Conservation (phyloP, 2,329 filamentous ascomycete genomes). For the Nothophoma quercina region DNA sequence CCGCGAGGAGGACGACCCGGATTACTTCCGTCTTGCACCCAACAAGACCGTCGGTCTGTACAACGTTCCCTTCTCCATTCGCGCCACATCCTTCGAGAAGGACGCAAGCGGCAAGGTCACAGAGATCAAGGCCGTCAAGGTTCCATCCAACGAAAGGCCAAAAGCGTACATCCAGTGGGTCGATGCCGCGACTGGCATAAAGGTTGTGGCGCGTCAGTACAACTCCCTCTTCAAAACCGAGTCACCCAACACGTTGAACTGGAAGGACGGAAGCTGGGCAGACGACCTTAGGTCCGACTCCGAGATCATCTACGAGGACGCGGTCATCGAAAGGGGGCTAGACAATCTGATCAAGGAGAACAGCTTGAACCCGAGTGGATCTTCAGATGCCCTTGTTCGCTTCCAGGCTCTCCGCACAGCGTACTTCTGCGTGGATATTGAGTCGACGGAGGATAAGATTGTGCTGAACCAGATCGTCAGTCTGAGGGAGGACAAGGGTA, state of each 20-base stretch:
- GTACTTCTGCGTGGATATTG: conserved; percentile 82
- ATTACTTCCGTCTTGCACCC: conserved; percentile 81
- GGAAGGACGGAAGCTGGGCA: conserved; percentile 78
- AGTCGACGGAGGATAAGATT: conserved; percentile 74
- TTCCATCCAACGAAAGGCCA: conserved; percentile 73
- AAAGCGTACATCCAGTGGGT: conserved; percentile 85
- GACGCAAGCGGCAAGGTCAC: conserved; percentile 71
- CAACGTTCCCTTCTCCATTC: conserved; percentile 74
- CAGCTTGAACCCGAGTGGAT: conserved; percentile 40
- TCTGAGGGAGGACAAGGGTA: conserved; percentile 76
- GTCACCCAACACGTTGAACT: conserved; percentile 74
- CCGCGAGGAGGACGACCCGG: conserved; percentile 72
- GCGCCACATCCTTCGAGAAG: conserved; percentile 71
- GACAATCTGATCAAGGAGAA: conserved; percentile 74
- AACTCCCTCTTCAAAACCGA: conserved; percentile 86
- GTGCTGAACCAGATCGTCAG: conserved; percentile 92
- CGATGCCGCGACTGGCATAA: conserved; percentile 68
- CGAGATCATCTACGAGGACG: conserved; percentile 78
- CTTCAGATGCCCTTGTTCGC: conserved; percentile 64
- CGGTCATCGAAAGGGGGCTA: conserved; percentile 84
- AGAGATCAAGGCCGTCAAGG: conserved; percentile 71
- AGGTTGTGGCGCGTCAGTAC: conserved; percentile 74
- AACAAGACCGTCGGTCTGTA: conserved; percentile 77
- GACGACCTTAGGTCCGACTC: conserved; percentile 85
- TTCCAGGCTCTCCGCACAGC: conserved; percentile 93